A percentile compares a stretch with the other conserved stretches of the same genome.
phyloP scores from a whole-genome alignment of 768 basidiomycete species.

The Pisolithus marmoratus region DNA sequence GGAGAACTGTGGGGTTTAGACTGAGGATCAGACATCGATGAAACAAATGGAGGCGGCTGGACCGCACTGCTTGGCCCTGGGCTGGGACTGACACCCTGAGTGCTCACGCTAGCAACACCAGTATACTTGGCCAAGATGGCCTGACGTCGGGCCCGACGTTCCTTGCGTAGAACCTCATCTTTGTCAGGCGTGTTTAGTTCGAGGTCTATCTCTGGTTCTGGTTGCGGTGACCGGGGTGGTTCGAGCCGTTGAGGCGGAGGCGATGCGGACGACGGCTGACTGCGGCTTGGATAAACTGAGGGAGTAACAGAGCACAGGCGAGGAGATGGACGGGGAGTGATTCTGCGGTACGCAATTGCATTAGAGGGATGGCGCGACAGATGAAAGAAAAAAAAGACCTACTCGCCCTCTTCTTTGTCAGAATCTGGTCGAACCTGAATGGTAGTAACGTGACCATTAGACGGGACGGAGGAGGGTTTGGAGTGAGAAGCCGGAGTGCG shows the following conservation, averaged over 20 bases:
- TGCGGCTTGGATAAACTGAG: not conserved
- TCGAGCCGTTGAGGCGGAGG: conserved; percentile 18
- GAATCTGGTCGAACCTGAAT: conserved; percentile 33
- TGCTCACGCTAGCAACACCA: conserved; percentile 35
- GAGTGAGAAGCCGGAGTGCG: conserved; percentile 12
- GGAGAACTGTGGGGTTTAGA: conserved; percentile 48
- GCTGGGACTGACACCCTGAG: conserved; percentile 46
- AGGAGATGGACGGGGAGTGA: conserved; percentile 51
- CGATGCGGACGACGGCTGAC: not conserved
- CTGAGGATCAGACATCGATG: conserved; percentile 56
- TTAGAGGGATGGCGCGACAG: conserved; percentile 7
- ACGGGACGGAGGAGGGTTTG: conserved; percentile 3
- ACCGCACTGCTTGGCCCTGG: conserved; percentile 70
- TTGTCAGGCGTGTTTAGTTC: conserved; percentile 48
- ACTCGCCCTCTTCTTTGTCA: conserved; percentile 92
- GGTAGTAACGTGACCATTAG: conserved; percentile 18
- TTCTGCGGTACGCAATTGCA: conserved; percentile 35
- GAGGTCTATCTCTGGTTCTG: conserved; percentile 42
- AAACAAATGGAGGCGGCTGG: conserved; percentile 58
- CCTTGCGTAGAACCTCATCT: conserved; percentile 59
- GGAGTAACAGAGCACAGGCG: conserved; percentile 7
- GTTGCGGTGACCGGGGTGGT: conserved; percentile 18
- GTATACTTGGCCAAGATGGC: conserved; percentile 78
- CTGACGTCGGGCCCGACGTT: conserved; percentile 63
- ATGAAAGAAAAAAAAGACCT: conserved; percentile 38